Conservation (phyloP, 2,329 filamentous ascomycete species). For the Claviceps sorghi region DNA sequence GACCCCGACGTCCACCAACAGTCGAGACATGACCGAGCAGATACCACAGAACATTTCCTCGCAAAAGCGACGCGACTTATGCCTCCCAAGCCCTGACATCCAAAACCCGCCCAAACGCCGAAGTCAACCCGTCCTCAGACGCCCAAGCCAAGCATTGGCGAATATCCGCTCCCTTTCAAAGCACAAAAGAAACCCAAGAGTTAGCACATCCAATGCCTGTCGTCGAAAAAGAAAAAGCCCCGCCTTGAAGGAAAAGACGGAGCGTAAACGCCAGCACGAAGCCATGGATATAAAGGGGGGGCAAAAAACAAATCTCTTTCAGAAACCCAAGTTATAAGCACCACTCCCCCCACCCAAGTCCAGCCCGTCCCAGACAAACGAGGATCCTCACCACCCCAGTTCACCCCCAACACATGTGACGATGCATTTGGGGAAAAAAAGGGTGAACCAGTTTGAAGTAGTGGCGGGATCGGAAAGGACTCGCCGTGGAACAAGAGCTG, state of each 20-base stretch:
- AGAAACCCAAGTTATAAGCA: conserved; percentile 34
- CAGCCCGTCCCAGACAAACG: conserved; percentile 12
- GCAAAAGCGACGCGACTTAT: neutral
- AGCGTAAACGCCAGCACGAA: neutral
- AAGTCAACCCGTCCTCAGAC: neutral
- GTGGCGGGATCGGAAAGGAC: conserved; percentile 9
- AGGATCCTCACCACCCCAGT: conserved; percentile 8
- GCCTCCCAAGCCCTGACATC: too few species aligned
- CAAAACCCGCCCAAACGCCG: too few species aligned
- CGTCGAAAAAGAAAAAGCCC: neutral
- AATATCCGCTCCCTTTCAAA: neutral
- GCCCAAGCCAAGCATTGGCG: neutral
- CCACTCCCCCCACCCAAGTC: conserved; percentile 24
- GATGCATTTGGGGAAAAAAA: conserved; percentile 14
- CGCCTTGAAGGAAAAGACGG: neutral
- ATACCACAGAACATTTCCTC: too few species aligned
- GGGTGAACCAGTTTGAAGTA: conserved; percentile 9
- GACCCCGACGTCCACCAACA: too few species aligned
- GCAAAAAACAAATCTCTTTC: conserved; percentile 17
- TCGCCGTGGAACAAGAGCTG: neutral
- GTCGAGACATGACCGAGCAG: too few species aligned
- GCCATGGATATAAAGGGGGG: neutral
- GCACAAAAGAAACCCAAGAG: neutral
- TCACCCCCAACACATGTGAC: conserved; percentile 18
- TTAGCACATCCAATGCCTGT: neutral